A percentile compares a stretch with the other conserved stretches of the same genome.
These are phyloP conservation scores for Rubia yunnanensis DNA, from an alignment of 257 asterid genomes.

Conservation along the genomic window DNA sequence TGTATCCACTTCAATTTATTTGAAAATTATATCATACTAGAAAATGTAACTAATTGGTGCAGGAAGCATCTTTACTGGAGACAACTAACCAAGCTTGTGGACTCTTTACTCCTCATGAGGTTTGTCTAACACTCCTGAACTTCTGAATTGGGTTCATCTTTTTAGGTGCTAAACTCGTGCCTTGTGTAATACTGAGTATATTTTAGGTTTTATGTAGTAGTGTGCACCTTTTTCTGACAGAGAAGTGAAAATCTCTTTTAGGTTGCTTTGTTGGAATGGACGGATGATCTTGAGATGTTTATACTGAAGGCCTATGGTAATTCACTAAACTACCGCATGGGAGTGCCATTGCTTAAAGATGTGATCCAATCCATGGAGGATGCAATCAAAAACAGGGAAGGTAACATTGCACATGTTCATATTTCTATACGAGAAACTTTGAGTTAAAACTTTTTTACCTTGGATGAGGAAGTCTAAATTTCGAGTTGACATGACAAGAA, in stretches of 20 bases:
- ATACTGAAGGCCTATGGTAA: constrained; percentile 85
- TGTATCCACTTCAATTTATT: constrained; percentile 11
- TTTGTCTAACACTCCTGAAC: constrained; percentile 18
- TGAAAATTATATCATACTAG: constrained; percentile 6
- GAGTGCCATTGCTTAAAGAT: constrained; percentile 86
- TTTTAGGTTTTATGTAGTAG: not conserved
- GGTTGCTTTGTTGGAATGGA: constrained; percentile 86
- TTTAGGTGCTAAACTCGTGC: not conserved
- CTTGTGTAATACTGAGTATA: not conserved
- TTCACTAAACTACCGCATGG: constrained; percentile 84
- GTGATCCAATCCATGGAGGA: constrained; percentile 87
- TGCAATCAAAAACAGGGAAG: constrained; percentile 77
- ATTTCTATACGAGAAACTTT: constrained; percentile 1
- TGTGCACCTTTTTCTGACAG: constrained; percentile 3
- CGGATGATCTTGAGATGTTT: constrained; percentile 89
- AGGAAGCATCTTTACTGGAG: constrained; percentile 90
- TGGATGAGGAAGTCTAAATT: not conserved
- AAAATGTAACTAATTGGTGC: constrained; percentile 16
- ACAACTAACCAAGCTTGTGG: constrained; percentile 83
- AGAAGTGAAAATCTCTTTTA: constrained; percentile 21
- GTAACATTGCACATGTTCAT: constrained; percentile 19
- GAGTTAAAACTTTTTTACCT: not conserved
- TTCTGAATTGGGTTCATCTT: not conserved
- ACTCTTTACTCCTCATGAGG: constrained; percentile 75
- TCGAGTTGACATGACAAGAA: not conserved